Conservation (phyloP, 192 early-diverging fungal genomes). For the Coemansia sp. region DNA sequence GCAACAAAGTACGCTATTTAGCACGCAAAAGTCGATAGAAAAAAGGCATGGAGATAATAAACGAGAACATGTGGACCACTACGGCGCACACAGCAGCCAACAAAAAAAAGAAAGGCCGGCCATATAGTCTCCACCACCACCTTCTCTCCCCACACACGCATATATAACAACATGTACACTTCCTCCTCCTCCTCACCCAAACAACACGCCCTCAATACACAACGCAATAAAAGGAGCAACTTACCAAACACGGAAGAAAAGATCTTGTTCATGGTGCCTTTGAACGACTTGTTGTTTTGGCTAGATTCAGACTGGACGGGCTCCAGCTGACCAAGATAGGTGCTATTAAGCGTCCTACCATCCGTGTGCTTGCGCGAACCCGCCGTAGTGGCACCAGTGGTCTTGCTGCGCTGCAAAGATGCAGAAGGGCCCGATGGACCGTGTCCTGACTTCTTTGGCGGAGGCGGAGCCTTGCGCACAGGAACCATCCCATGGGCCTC, state of each 20-base stretch:
- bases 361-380: conserved; percentile 54
- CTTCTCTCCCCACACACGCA: no score
- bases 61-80: no score
- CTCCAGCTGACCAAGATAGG: conserved; percentile 55
- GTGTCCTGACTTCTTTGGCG: conserved; percentile 49
- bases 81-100: no score
- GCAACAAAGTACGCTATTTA: background rate
- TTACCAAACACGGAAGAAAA: conserved; percentile 57
- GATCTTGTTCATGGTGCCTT: conserved; percentile 56
- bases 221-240: background rate
- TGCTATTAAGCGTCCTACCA: conserved; percentile 52
- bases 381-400: conserved; percentile 36
- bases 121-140: no score
- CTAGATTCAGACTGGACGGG: conserved; percentile 41
- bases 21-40: conserved; percentile 2
- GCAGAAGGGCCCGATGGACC: conserved; percentile 16
- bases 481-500: conserved; percentile 28
- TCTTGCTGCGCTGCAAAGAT: conserved; percentile 55
- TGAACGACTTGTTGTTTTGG: conserved; percentile 55
- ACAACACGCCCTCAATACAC: background rate
- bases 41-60: background rate
- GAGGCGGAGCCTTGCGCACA: conserved; percentile 45
- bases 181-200: background rate
- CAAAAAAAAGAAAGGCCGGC: background rate
- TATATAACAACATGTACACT: no score